Percentiles rank a stretch among this genome's conserved stretches.
phyloP scores from a whole-genome alignment of 345 rosid species.

The Salix arbutifolia region DNA sequence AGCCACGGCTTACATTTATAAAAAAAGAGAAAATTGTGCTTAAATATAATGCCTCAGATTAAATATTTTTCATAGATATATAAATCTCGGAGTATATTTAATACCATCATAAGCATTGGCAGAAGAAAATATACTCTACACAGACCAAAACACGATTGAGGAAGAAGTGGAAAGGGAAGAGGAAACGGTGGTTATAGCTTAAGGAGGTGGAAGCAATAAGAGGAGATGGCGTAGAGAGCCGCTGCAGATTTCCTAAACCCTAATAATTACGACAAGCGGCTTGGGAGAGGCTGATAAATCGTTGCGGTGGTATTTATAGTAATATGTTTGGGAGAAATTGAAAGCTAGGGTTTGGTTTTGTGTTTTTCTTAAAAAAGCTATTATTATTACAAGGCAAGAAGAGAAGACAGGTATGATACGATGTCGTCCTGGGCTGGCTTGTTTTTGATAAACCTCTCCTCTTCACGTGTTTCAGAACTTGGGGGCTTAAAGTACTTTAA shows the following conservation, averaged over 20 bases:
- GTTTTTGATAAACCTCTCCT: background rate
- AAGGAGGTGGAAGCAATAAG: background rate
- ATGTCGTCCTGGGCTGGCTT: background rate
- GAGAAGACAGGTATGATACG: background rate
- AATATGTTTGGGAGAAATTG: background rate
- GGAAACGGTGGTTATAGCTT: background rate
- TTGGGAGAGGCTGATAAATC: background rate
- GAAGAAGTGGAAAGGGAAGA: background rate
- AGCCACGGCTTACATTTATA: too few species aligned
- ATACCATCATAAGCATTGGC: conserved; percentile 46
- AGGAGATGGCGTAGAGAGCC: background rate
- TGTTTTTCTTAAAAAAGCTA: too few species aligned
- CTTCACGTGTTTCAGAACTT: background rate
- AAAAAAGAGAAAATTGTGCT: background rate
- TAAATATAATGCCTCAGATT: conserved; percentile 37
- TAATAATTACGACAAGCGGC: background rate
- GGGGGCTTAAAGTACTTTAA: background rate
- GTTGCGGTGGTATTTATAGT: background rate
- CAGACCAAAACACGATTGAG: background rate
- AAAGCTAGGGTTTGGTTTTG: conserved; percentile 3
- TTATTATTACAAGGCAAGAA: background rate
- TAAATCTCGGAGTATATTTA: conserved; percentile 58
- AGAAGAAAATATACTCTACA: background rate
- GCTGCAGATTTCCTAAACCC: background rate
- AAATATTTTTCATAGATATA: conserved; percentile 22